Conservation (phyloP, 1,284 basidiomycete species). For the Trichosporon inkin region DNA sequence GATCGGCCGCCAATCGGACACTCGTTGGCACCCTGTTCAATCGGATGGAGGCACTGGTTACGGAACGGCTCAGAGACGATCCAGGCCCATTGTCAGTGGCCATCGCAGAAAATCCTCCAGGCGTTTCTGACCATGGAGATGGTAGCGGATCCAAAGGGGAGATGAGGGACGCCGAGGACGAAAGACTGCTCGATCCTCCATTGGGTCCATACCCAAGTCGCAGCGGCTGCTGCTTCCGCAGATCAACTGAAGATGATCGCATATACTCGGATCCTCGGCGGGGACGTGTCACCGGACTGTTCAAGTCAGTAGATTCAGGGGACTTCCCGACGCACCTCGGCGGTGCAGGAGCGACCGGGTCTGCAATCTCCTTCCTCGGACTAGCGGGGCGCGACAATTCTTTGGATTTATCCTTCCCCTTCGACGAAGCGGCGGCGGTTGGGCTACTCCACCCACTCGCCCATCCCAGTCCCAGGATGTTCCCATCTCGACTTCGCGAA, state of each 20-base stretch:
- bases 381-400: conserved; percentile 31
- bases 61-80: background rate
- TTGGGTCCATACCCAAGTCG: conserved; percentile 10
- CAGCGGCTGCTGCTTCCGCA: conserved; percentile 33
- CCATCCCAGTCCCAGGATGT: conserved; percentile 41
- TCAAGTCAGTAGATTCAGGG: too few species aligned
- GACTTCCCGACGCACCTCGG: background rate
- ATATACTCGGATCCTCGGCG: conserved; percentile 43
- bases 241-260: conserved; percentile 32
- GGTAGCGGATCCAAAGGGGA: conserved; percentile 50
- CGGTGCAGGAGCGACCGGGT: background rate
- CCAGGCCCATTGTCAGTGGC: background rate
- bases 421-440: conserved; percentile 22
- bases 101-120: background rate
- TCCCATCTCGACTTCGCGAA: conserved; percentile 27
- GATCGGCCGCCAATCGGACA: conserved; percentile 54
- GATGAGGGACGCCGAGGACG: conserved; percentile 46
- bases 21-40: conserved; percentile 56
- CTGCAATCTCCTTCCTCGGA: conserved; percentile 22
- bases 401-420: conserved; percentile 36
- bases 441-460: conserved; percentile 26
- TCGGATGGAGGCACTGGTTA: conserved; percentile 45
- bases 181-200: conserved; percentile 28
- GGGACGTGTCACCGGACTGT: conserved; percentile 25
- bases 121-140: conserved; percentile 43